Percentiles rank a stretch among this genome's conserved stretches.
phyloP scores from a whole-genome alignment of 306 rosid genomes.

The Prunus campanulata region DNA sequence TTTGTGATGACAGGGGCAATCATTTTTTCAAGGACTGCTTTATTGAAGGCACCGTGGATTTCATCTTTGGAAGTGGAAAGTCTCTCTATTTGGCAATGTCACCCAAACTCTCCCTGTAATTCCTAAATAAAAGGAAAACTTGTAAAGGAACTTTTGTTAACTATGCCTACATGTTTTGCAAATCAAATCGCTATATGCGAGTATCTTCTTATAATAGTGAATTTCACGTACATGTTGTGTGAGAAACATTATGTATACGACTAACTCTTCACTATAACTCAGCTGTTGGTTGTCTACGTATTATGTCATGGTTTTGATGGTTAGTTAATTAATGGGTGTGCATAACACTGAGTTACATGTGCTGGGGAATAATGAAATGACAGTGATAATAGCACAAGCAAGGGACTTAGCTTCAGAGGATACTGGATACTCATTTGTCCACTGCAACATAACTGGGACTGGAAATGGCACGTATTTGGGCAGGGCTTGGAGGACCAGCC shows the following conservation, averaged over 20 bases:
- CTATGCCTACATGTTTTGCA: too few relatives aligned
- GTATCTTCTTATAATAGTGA: neutral
- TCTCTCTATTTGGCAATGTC: slow-evolving; percentile 39
- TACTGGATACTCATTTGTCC: slow-evolving; percentile 48
- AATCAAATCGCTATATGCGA: neutral
- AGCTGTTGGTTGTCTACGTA: neutral
- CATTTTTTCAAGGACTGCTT: slow-evolving; percentile 48
- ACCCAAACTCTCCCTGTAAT: neutral
- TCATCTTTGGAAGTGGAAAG: slow-evolving; percentile 39
- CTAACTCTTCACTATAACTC: neutral
- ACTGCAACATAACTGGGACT: slow-evolving; percentile 39
- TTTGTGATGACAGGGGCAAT: slow-evolving; percentile 44
- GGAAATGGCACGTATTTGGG: slow-evolving; percentile 41
- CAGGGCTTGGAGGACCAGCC: slow-evolving; percentile 45
- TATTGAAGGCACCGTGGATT: slow-evolving; percentile 44
- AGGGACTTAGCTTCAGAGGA: slow-evolving; percentile 11
- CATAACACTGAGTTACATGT: slow-evolving; percentile 39
- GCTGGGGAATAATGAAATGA: slow-evolving; percentile 8
- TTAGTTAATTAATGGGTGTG: neutral
- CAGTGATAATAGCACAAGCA: slow-evolving; percentile 57
- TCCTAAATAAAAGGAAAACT: neutral
- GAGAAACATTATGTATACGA: neutral
- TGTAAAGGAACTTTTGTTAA: too few relatives aligned
- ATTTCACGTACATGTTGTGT: neutral
- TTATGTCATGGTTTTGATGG: neutral